Percentiles rank a stretch among this genome's conserved stretches.
These are phyloP conservation scores for Microcyclospora tardicrescens DNA, from an alignment of 2,329 filamentous ascomycete genomes.

Conservation along the genomic window DNA sequence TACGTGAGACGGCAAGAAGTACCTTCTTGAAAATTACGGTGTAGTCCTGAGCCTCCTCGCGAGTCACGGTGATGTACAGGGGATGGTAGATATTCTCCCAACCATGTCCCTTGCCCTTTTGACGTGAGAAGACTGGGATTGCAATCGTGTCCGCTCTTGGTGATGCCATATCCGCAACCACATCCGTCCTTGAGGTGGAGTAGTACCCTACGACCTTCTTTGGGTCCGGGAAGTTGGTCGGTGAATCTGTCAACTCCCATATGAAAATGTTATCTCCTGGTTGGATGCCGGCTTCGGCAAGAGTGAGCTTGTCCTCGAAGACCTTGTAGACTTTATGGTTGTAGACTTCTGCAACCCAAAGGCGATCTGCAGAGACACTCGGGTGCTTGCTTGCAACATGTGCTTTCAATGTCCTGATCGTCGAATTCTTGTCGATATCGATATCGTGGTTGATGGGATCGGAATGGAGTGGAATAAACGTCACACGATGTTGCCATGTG, in stretches of 20 bases:
- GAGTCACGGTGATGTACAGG: conserved; percentile 61
- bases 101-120: conserved; percentile 24
- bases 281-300: conserved; percentile 58
- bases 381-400: conserved; percentile 42
- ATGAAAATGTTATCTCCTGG: conserved; percentile 51
- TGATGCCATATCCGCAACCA: conserved; percentile 44
- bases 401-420: conserved; percentile 55
- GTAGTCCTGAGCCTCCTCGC: conserved; percentile 55
- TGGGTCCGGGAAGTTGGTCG: conserved; percentile 61
- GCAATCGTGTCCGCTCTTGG: conserved; percentile 52
- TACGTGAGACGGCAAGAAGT: conserved; percentile 58
- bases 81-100: conserved; percentile 15
- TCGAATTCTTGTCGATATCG: conserved; percentile 66
- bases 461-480: conserved; percentile 64
- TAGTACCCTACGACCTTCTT: conserved; percentile 37
- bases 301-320: conserved; percentile 55
- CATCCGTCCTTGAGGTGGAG: conserved; percentile 33
- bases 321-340: conserved; percentile 75
- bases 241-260: conserved; percentile 64
- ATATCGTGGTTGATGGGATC: conserved; percentile 59
- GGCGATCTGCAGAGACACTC: conserved; percentile 40
- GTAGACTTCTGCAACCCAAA: conserved; percentile 77
- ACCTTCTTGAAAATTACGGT: conserved; percentile 70
- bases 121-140: conserved; percentile 56
- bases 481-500: conserved; percentile 61